Evolutionary conservation across 1,139 yeast species (phyloP), one percentile per base, ranked within the genome.

Genomic region (Taiozyma sp.): DNA sequence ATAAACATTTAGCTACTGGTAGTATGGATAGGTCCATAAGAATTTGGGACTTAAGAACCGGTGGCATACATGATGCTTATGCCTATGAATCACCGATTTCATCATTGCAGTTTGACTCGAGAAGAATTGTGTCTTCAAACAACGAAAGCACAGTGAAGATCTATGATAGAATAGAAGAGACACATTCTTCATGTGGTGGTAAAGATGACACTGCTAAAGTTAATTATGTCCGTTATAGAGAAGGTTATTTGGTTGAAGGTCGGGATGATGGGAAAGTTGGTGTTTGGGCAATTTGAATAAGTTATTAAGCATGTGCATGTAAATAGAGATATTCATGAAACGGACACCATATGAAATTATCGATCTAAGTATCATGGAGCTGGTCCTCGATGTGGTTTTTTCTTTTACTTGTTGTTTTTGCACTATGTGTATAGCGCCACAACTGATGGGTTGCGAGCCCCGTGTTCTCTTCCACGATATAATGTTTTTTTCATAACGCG

Each of bases 31-130:
- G 85, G 50, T 80, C 85, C 14, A 74, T 85, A 11, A 72, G 88
- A 50, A 73, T 83, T 26, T 85, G 93, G 91, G 91, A 85, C 63
- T 67, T 85, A 43, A 72, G 90, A 53, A 81, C 81, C 0, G 91
- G 91, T 13, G 73, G 77, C 6, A 74, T 82, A 35, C 68, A 74
- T 43, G 85, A 81, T 58, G 81, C 84, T 2, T 79, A 78, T 65
- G 80, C 83, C 2, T 82, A 80, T 56, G 78, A 75, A 50, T 64
- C 70, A 7, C 78, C 82, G 13, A 77, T 83, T 43, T 68, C 74
- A 7, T 69, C 79, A 16, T 60, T 83, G 45, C 80, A 78, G 56
- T 80, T 84, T 62, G 88, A 83, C 59, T 62, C 74, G 8, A 65
- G 77, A 45, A 70, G 79, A 50, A 76, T 84, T 24, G 81, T 80